phyloP scores from a whole-genome alignment of 768 basidiomycete genomes.

The Leucocoprinus leucothites region DNA sequence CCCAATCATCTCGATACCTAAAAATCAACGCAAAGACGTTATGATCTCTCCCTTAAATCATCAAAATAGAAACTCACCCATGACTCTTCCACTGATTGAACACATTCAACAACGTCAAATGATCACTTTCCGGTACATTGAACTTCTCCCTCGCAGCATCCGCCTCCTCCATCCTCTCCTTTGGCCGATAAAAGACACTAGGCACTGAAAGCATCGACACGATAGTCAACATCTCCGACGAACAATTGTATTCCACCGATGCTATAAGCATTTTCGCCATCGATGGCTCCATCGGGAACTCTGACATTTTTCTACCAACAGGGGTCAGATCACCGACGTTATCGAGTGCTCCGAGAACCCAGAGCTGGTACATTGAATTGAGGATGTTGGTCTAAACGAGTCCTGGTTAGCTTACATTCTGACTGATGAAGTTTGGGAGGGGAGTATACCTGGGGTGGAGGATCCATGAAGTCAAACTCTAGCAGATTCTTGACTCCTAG shows the following conservation, averaged over 20 bases:
- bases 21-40: too few species aligned
- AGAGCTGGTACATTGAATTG: constrained; percentile 99
- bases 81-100: constrained; percentile 99
- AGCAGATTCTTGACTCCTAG: constrained; percentile 95
- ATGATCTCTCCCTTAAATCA: too few species aligned
- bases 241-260: constrained; percentile 91
- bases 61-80: too few species aligned
- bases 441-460: constrained; percentile 85
- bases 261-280: constrained; percentile 99
- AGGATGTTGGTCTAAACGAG: constrained; percentile 88
- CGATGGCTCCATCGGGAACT: constrained; percentile 99
- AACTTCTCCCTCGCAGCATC: constrained; percentile 98
- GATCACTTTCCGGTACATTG: constrained; percentile 97
- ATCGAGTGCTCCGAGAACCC: constrained; percentile 97
- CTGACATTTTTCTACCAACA: constrained; percentile 94
- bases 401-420: neutral
- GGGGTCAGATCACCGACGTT: constrained; percentile 96
- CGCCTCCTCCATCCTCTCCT: constrained; percentile 95
- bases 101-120: constrained; percentile 91
- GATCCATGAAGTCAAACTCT: constrained; percentile 99
- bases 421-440: neutral
- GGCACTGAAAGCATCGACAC: constrained; percentile 99
- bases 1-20: constrained; percentile 96
- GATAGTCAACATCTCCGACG: constrained; percentile 94
- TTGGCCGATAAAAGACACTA: constrained; percentile 95